Percentiles rank a stretch among this genome's conserved stretches.
These are phyloP conservation scores for Fusarium clavum DNA, from an alignment of 2,329 filamentous ascomycete species.

Conservation along the genomic window DNA sequence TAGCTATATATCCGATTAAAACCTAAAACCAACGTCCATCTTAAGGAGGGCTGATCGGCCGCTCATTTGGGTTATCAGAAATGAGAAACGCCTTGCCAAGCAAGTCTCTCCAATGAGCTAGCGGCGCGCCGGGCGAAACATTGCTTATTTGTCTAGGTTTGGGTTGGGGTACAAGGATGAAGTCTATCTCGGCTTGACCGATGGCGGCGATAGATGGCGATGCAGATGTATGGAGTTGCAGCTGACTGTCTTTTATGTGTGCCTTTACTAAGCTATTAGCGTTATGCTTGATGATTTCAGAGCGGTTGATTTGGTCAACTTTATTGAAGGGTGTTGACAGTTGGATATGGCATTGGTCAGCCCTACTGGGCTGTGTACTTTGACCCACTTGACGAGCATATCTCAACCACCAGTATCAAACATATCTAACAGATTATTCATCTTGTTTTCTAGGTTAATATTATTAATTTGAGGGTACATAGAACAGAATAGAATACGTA, in stretches of 20 bases:
- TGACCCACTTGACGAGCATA: neutral
- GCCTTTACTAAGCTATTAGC: constrained; percentile 9
- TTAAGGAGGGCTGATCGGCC: neutral
- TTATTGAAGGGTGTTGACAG: neutral
- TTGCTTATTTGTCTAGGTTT: constrained; percentile 1
- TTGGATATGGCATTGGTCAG: constrained; percentile 1
- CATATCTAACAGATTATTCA: neutral
- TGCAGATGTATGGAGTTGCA: neutral
- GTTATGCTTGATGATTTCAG: neutral
- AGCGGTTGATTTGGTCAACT: neutral
- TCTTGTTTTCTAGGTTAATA: neutral
- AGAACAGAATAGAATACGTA: neutral
- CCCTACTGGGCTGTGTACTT: constrained; percentile 2
- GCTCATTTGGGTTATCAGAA: neutral
- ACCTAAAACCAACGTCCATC: neutral
- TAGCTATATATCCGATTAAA: neutral
- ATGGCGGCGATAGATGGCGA: neutral
- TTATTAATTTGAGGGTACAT: neutral
- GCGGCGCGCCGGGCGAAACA: neutral
- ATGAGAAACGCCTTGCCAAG: neutral
- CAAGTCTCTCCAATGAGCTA: neutral
- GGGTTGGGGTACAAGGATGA: neutral
- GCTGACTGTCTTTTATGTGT: constrained; percentile 1
- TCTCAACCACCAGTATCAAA: neutral
- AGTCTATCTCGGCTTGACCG: constrained; percentile 24